Percentiles rank a stretch among this genome's conserved stretches.
These are phyloP conservation scores for Guadua angustifolia DNA, from an alignment of 176 grass and related monocot species.

Conservation along the genomic window DNA sequence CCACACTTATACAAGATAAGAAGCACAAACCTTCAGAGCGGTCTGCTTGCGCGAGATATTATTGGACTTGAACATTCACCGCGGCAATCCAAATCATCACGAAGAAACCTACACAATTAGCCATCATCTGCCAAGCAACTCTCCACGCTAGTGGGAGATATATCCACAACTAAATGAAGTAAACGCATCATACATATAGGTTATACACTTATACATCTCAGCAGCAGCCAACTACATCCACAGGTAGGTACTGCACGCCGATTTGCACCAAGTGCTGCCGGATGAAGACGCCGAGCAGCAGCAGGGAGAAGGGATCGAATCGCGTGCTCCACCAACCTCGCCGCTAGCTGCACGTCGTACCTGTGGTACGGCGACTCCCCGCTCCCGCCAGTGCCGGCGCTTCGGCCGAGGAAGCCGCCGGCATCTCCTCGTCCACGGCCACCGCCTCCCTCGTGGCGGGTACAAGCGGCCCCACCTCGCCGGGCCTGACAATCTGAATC, in stretches of 20 bases:
- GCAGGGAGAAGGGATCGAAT: conserved; percentile 86
- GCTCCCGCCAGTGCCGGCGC: not conserved
- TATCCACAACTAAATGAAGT: not conserved
- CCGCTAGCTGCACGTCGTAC: conserved; percentile 90
- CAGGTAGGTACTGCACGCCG: not conserved
- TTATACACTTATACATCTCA: not conserved
- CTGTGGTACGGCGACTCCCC: conserved; percentile 60
- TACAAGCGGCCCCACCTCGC: conserved; percentile 41
- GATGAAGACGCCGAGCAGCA: conserved; percentile 95
- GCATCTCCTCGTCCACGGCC: conserved; percentile 20
- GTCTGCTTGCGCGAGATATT: too few relatives aligned
- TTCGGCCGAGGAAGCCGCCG: not conserved
- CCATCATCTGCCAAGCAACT: not conserved
- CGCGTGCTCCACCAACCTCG: conserved; percentile 95
- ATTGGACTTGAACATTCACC: too few relatives aligned
- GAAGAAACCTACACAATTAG: conserved; percentile 68
- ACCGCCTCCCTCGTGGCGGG: conserved; percentile 28
- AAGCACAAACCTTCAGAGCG: too few relatives aligned
- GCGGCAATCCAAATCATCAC: not conserved
- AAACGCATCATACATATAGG: not conserved
- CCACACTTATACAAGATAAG: too few relatives aligned
- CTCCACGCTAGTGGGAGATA: not conserved
- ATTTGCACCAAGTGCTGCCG: conserved; percentile 71
- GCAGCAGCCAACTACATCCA: not conserved
- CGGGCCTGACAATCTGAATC: conserved; percentile 73